Evolutionary conservation across 441 rosid species (phyloP).

Genomic region (Brassica balearica): DNA sequence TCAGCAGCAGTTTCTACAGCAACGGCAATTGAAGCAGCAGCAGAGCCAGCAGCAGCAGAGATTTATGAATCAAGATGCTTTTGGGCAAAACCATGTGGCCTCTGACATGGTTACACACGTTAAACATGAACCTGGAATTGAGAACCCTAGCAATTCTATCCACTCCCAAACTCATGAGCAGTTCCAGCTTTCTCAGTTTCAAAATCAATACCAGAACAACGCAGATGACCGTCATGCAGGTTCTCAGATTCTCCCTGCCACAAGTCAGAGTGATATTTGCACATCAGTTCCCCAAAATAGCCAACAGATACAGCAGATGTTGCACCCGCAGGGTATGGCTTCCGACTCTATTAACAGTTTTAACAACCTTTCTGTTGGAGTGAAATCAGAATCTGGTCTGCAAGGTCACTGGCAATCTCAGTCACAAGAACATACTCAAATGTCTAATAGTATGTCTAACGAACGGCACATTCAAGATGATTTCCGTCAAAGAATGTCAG

Average conservation of each 20-base stretch:
- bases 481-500: conserved; percentile 78
- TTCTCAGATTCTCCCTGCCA: conserved; percentile 55
- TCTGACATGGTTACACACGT: conserved; percentile 67
- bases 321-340: conserved; percentile 66
- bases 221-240: conserved; percentile 61
- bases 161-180: conserved; percentile 72
- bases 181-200: conserved; percentile 69
- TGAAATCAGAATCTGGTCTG: conserved; percentile 59
- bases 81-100: conserved; percentile 66
- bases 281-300: conserved; percentile 65
- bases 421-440: conserved; percentile 61
- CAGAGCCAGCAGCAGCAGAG: conserved; percentile 74
- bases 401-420: conserved; percentile 74
- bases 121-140: conserved; percentile 84
- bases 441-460: conserved; percentile 54
- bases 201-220: conserved; percentile 73
- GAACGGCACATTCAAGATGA: conserved; percentile 85
- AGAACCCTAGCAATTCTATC: conserved; percentile 59
- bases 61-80: conserved; percentile 57
- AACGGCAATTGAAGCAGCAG: conserved; percentile 66
- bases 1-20: conserved; percentile 59
- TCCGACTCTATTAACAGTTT: conserved; percentile 66
- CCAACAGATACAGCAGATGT: conserved; percentile 76
- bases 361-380: conserved; percentile 59
- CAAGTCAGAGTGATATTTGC: conserved; percentile 61